Conservation (phyloP, 139 green algal species). For the Prasinococcaceae sp. region DNA sequence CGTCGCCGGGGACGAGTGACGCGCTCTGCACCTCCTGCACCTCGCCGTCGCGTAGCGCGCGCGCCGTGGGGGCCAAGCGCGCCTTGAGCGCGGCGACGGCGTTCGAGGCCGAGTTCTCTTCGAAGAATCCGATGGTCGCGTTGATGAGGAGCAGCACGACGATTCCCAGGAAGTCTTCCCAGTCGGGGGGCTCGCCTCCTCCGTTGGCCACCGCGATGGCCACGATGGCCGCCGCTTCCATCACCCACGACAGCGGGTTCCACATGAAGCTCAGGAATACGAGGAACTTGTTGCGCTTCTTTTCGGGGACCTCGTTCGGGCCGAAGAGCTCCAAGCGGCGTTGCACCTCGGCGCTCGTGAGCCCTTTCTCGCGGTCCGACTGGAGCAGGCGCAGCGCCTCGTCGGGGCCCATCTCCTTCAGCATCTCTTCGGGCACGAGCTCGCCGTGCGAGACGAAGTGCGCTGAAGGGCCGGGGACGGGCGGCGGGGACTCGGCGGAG, state of each 20-base stretch:
- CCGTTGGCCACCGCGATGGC: slow-evolving; percentile 42
- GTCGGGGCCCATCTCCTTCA: too few relatives aligned
- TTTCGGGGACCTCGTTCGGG: slow-evolving; percentile 63
- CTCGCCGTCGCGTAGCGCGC: slow-evolving; percentile 35
- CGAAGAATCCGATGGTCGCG: slow-evolving; percentile 40
- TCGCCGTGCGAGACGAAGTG: too few relatives aligned
- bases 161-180: slow-evolving; percentile 30
- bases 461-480: too few relatives aligned
- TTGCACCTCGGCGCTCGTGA: too few relatives aligned
- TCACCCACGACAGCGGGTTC: slow-evolving; percentile 70
- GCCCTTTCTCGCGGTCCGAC: too few relatives aligned
- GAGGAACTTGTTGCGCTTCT: slow-evolving; percentile 36
- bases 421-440: too few relatives aligned
- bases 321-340: slow-evolving; percentile 59
- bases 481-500: too few relatives aligned
- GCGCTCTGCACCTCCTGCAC: slow-evolving; percentile 36
- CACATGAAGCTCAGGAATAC: slow-evolving; percentile 56
- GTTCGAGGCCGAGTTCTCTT: slow-evolving; percentile 19
- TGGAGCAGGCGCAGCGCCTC: too few relatives aligned
- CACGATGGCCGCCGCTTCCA: slow-evolving; percentile 66
- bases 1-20: slow-evolving; percentile 55
- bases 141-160: slow-evolving; percentile 42
- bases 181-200: slow-evolving; percentile 19
- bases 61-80: slow-evolving; percentile 1
- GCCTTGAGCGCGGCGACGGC: slow-evolving; percentile 22